Evolutionary conservation across 2,329 filamentous ascomycete species (phyloP), one percentile per base, ranked within the genome.

Genomic region (Fusarium sp.): DNA sequence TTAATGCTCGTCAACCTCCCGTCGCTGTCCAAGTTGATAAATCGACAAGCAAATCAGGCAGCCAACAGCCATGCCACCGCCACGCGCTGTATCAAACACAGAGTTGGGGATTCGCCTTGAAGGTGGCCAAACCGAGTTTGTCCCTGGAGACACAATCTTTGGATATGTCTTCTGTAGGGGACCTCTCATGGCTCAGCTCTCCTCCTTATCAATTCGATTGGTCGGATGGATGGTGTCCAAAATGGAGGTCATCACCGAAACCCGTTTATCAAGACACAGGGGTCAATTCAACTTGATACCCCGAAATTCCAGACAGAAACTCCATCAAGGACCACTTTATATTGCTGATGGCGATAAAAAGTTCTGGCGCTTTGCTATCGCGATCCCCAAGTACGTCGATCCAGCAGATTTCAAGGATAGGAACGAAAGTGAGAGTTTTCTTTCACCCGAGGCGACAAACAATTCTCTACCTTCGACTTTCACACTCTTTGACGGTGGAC

Each of bases 351-450:
- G 54, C 5, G 34, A 64, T n/a, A 67, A 66, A 9, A 63, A 52
- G 0, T 32, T 48, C 1, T 84, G 81, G 82, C 75, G 76, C 0
- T 83, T 83, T 45, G 68, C 77, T 0, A 67, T 84, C 2, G 66
- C 69, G 1, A 64, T 84, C 5, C 82, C 82, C 0, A 68, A 64
- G 8, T 71, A 52, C 62, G 76, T 61, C 5, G 67, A 54, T 57
- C 66, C 25, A 23, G 50, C 3, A 25, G 43, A 25, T 8, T 30
- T 50, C 45, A 57, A 14, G 1, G 39, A 25, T 4, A n/a, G 41
- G 11, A 4, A 35, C 0, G 18, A 59, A 9, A 18, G 30, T 1
- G 25, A 68, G 10, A 70, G 64, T 9, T 69, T 30, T 7, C 30
- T 68, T 0, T 41, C 69, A 0, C 10, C 60, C 8, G 23, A 16